Conservation (phyloP, 164 flowering plant species). For the Hamamelis virginiana region DNA sequence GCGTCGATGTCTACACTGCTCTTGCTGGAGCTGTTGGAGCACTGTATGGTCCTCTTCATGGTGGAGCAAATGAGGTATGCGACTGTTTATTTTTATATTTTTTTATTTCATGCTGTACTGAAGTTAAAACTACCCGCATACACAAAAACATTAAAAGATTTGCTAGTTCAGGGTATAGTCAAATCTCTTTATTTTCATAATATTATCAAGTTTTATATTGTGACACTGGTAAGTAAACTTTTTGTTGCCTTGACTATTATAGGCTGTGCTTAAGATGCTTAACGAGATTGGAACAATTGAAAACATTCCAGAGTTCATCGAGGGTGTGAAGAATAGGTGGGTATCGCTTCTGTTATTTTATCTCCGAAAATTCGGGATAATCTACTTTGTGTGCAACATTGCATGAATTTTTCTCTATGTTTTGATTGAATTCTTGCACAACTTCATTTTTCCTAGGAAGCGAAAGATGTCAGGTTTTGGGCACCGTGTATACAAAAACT, state of each 20-base stretch:
- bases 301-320: constrained; percentile 94
- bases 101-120: background rate
- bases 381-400: background rate
- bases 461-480: constrained; percentile 99
- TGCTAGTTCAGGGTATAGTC: background rate
- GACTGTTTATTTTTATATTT: background rate
- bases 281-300: constrained; percentile 88
- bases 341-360: background rate
- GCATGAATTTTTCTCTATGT: background rate
- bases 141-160: background rate
- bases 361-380: background rate
- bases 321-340: constrained; percentile 92
- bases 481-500: constrained; percentile 97
- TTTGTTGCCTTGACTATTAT: constrained; percentile 8
- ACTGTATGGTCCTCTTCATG: constrained; percentile 98
- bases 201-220: background rate
- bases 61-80: constrained; percentile 98
- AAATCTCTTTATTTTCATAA: background rate
- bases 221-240: background rate
- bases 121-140: background rate
- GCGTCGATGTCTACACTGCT: constrained; percentile 98
- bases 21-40: constrained; percentile 99
- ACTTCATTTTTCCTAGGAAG: constrained; percentile 50
- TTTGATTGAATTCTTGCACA: background rate
- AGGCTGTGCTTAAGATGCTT: constrained; percentile 99